Conservation (phyloP, 2,329 filamentous ascomycete species). For the Chrysosporium queenslandicum region DNA sequence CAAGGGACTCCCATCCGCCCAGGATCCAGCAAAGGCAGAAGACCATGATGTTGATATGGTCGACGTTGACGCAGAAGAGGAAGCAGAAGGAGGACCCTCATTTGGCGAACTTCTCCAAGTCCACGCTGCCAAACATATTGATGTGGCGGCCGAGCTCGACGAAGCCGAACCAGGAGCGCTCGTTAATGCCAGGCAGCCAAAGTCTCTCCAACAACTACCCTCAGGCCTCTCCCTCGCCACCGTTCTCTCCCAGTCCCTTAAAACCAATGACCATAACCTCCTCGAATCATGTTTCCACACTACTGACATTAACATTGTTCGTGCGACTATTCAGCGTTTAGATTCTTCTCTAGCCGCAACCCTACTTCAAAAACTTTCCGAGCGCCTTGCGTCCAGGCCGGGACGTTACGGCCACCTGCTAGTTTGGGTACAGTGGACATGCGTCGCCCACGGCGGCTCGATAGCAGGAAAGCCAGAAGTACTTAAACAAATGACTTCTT, state of each 20-base stretch:
- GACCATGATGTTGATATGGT: constrained; percentile 29
- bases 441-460: constrained; percentile 84
- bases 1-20: neutral
- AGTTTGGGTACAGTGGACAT: constrained; percentile 91
- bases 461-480: constrained; percentile 78
- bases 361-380: constrained; percentile 73
- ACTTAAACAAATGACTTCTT: constrained; percentile 61
- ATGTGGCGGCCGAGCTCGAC: constrained; percentile 52
- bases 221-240: constrained; percentile 75
- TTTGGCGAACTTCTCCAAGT: constrained; percentile 78
- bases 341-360: constrained; percentile 71
- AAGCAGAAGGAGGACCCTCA: constrained; percentile 49
- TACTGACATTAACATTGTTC: constrained; percentile 64
- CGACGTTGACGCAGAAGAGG: constrained; percentile 35
- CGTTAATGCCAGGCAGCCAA: constrained; percentile 37
- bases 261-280: constrained; percentile 79
- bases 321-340: constrained; percentile 79
- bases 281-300: constrained; percentile 87
- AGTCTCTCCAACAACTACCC: constrained; percentile 47
- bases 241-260: constrained; percentile 85
- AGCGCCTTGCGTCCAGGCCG: constrained; percentile 74
- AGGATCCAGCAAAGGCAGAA: constrained; percentile 14
- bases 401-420: constrained; percentile 84
- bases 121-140: constrained; percentile 60
- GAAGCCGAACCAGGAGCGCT: constrained; percentile 36